These are phyloP conservation scores for Solanum neorickii DNA, from an alignment of 257 asterid species.

Conservation along the genomic window DNA sequence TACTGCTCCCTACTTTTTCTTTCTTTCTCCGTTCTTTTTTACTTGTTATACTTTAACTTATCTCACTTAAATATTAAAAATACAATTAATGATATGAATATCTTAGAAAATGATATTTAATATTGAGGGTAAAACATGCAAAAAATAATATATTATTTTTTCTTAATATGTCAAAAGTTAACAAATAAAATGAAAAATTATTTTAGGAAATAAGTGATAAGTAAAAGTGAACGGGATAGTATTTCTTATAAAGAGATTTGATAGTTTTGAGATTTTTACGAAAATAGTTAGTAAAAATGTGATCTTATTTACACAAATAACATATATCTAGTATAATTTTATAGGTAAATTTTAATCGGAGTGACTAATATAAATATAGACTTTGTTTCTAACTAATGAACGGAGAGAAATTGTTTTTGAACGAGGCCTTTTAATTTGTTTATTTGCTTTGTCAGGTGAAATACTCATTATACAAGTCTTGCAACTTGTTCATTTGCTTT, in stretches of 20 bases:
- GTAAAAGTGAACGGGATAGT: too few species aligned
- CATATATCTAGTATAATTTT: neutral
- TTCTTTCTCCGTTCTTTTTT: too few species aligned
- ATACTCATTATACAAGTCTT: neutral
- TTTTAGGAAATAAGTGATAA: too few species aligned
- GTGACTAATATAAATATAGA: neutral
- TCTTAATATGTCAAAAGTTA: too few species aligned
- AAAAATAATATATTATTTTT: too few species aligned
- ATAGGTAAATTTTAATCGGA: neutral
- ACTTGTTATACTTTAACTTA: too few species aligned
- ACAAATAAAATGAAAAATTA: accelerated
- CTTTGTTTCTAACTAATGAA: neutral
- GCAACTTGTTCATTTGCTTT: neutral
- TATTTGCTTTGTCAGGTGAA: neutral
- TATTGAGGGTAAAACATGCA: too few species aligned
- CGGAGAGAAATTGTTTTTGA: neutral
- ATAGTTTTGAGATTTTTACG: neutral
- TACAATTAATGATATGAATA: too few species aligned
- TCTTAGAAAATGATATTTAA: too few species aligned
- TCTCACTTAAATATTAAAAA: too few species aligned
- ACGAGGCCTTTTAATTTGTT: neutral
- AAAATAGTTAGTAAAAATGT: neutral
- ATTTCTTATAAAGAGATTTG: neutral
- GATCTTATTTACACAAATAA: neutral
- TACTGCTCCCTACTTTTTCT: neutral